Evolutionary conservation across 371 early-diverging fungal species (phyloP), one percentile per base, ranked within the genome.

Genomic region (Rhizopus arrhizus): DNA sequence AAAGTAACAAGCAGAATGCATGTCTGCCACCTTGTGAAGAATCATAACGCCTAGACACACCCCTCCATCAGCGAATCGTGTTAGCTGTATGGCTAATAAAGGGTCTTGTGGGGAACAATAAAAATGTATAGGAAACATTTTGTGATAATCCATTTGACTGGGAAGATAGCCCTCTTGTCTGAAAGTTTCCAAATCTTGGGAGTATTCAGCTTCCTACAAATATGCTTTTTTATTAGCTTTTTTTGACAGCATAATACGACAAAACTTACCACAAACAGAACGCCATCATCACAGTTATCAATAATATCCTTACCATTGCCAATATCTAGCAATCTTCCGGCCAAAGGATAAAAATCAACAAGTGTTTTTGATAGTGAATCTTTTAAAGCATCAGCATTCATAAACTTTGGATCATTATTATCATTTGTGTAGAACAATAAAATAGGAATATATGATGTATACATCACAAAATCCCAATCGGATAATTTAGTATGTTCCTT

Each of bases 391-490:
- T 45, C n/a, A 2, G 71, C 66, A 29, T 65, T 66, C 76, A 76
- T 76, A n/a, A 76, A 76, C 6, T 64, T 54, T 29, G 68, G 55
- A 11, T 51, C 31, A 15, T 66, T 53, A 6, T 53, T 41, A 11
- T 53, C 47, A 28, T 73, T 73, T 2, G 64, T 56, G 16, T 73
- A 76, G 33, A 76, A 76, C 22, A 76, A 35, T 2, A 76, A 48
- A 0, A 76, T 29, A 5, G 76, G 76, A 2, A 66, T 76, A 61
- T 76, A 76, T 0, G 76, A 73, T 42, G 73, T 73, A 51, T 66
- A 76, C 76, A 76, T 76, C 38, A 76, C 76, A n/a, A 66, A 58
- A 58, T 76, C 76, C 76, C 76, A 76, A 34, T 76, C 76, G 1
- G 76, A 73, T 31, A 76, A 42, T 3, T 66, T 49, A 4, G 70